A percentile compares a stretch with the other conserved stretches of the same genome.
These are phyloP conservation scores for Gossypium davidsonii DNA, from an alignment of 441 rosid species.

Conservation along the genomic window DNA sequence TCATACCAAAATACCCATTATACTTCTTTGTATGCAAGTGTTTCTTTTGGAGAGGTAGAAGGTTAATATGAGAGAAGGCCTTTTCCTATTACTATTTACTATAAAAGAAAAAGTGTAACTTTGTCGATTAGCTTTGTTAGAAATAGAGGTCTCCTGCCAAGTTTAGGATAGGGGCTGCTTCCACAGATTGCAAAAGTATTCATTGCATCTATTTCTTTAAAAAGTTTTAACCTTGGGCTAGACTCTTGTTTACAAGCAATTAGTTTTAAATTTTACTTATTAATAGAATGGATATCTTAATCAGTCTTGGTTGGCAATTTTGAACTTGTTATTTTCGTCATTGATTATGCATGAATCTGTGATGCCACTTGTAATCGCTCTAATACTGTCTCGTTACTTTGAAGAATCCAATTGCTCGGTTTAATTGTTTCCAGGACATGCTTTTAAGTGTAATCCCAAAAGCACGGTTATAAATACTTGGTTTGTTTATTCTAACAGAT, in stretches of 20 bases:
- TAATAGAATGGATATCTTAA: background rate
- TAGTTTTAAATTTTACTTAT: background rate
- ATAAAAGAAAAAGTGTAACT: background rate
- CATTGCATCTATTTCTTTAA: background rate
- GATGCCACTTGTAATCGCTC: slow-evolving; percentile 1
- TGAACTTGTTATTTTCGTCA: background rate
- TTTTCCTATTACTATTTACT: background rate
- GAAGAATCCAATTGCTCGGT: background rate
- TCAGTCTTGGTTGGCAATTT: no score
- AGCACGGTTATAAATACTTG: background rate
- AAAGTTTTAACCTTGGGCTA: background rate
- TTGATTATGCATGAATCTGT: background rate
- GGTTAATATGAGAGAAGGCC: background rate
- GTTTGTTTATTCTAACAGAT: background rate
- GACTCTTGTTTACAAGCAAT: background rate
- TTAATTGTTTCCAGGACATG: background rate
- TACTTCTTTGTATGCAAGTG: background rate
- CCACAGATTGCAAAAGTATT: background rate
- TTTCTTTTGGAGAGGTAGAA: background rate
- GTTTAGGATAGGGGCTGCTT: background rate
- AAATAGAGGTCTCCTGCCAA: background rate
- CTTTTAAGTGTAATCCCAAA: background rate
- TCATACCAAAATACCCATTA: no score
- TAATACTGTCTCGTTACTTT: background rate
- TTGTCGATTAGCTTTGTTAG: background rate